Evolutionary conservation across 495 filamentous ascomycete genomes (phyloP), one percentile per base, ranked within the genome.

Genomic region (Neurospora sublineolata): DNA sequence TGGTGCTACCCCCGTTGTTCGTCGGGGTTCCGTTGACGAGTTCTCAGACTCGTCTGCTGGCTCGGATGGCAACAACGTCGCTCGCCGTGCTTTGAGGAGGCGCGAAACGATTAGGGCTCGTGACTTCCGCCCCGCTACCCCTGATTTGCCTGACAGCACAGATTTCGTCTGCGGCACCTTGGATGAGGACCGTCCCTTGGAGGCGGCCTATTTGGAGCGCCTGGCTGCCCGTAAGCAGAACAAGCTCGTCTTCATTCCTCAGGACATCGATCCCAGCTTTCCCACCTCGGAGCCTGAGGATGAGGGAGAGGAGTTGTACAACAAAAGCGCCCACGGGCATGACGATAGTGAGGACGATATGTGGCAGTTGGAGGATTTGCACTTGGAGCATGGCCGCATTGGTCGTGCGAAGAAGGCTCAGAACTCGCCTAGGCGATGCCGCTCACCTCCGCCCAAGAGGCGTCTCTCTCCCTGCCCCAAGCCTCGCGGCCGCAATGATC

Each of bases 111-210:
- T 70, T 33, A 82, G 87, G 64, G 86, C 75, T 14, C 33, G 76
- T 0, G 68, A 86, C 72, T 90, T 93, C 77, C 91, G 90, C 39
- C 86, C 91, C 64, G 85, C 85, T 16, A 93, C 92, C 1, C 93
- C 93, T 12, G 92, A 97, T 72, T 83, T 98, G 9, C 95, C 95
- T 11, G 95, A 99, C 80, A 97, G 93, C 80, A 97, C 94, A 44
- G 96, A 98, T 79, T 99, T 99, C 77, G 95, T 99, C 33, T 97
- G 95, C 77, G 95, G 95, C 68, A 99, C 95, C 16, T 83, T 99
- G 20, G 95, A 98, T 76, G 95, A 99, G 78, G 95, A 99, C 78
- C 90, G 93, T 68, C 91, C 93, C n/a, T 80, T 98, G 44, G 95
- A 99, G 78, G 91, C 92, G 72, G 94, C 92, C 3, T 99, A 97